These are phyloP conservation scores for Phlyctochytrium planicorne DNA, from an alignment of 192 early-diverging fungal species.

Conservation along the genomic window DNA sequence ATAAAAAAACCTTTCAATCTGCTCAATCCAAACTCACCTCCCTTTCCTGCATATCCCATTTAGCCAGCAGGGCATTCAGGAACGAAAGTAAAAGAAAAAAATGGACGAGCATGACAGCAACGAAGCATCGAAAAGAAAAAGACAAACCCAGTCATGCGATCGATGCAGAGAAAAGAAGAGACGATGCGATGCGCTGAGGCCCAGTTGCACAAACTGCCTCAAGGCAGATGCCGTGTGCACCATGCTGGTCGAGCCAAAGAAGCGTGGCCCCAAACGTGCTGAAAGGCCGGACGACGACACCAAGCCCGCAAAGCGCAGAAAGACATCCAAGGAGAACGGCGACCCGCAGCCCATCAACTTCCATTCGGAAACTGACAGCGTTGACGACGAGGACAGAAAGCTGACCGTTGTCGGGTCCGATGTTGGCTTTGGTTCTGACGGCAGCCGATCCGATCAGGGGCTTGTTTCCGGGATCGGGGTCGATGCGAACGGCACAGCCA, in stretches of 20 bases:
- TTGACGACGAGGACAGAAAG: neutral
- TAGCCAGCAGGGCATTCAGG: too few species aligned
- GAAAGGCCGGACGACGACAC: conserved; percentile 8
- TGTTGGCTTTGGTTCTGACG: too few species aligned
- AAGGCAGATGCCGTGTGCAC: conserved; percentile 36
- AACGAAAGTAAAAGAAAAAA: too few species aligned
- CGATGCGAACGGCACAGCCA: too few species aligned
- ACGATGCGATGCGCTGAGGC: conserved; percentile 35
- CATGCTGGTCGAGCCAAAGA: conserved; percentile 47
- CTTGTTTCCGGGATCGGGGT: too few species aligned
- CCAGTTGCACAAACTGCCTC: conserved; percentile 37
- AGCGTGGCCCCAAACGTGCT: conserved; percentile 37
- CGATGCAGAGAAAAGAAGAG: conserved; percentile 46
- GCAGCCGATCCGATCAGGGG: too few species aligned
- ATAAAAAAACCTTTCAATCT: too few species aligned
- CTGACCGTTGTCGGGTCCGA: neutral
- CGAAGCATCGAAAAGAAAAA: conserved; percentile 24
- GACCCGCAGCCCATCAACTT: too few species aligned
- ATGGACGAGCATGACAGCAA: neutral
- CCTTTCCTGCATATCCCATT: too few species aligned
- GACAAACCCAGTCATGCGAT: conserved; percentile 47
- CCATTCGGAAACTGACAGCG: neutral
- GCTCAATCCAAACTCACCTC: too few species aligned
- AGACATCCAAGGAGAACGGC: neutral
- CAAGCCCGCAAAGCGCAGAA: neutral